phyloP scores from a whole-genome alignment of 176 grass and related monocot species.

The Avena insularis region DNA sequence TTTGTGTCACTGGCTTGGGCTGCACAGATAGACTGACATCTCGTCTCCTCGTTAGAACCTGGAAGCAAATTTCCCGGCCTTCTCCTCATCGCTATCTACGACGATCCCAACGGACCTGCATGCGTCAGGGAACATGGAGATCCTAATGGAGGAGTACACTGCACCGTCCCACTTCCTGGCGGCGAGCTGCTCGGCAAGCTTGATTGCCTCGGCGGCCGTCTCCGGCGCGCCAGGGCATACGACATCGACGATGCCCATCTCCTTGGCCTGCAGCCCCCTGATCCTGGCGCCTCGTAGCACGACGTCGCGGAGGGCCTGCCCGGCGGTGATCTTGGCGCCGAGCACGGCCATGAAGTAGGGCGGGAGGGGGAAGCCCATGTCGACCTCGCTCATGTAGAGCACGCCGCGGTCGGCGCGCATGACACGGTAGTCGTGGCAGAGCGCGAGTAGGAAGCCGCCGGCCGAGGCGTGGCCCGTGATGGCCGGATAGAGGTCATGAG shows the following conservation, averaged over 20 bases:
- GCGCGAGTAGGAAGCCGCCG: constrained; percentile 35
- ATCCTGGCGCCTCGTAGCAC: constrained; percentile 58
- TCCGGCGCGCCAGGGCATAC: constrained; percentile 56
- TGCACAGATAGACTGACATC: too few relatives aligned
- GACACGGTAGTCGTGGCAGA: constrained; percentile 80
- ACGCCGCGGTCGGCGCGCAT: constrained; percentile 88
- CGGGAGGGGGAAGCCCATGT: constrained; percentile 67
- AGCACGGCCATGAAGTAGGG: constrained; percentile 65
- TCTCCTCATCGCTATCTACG: not conserved
- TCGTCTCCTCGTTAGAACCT: too few relatives aligned
- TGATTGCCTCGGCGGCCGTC: constrained; percentile 68
- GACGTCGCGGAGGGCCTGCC: constrained; percentile 62
- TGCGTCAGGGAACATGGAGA: constrained; percentile 58
- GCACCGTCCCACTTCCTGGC: constrained; percentile 76
- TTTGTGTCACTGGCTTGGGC: too few relatives aligned
- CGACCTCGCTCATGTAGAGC: constrained; percentile 42
- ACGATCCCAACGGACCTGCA: constrained; percentile 55
- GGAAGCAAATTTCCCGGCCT: too few relatives aligned
- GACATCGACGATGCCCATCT: constrained; percentile 68
- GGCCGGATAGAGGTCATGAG: constrained; percentile 69
- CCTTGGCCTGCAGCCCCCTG: constrained; percentile 59
- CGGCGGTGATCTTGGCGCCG: constrained; percentile 69
- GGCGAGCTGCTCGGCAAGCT: constrained; percentile 79
- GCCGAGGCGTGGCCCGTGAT: constrained; percentile 81
- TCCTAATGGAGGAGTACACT: constrained; percentile 68